These are phyloP conservation scores for Olyra latifolia DNA, from an alignment of 176 grass and related monocot genomes.

Conservation along the genomic window DNA sequence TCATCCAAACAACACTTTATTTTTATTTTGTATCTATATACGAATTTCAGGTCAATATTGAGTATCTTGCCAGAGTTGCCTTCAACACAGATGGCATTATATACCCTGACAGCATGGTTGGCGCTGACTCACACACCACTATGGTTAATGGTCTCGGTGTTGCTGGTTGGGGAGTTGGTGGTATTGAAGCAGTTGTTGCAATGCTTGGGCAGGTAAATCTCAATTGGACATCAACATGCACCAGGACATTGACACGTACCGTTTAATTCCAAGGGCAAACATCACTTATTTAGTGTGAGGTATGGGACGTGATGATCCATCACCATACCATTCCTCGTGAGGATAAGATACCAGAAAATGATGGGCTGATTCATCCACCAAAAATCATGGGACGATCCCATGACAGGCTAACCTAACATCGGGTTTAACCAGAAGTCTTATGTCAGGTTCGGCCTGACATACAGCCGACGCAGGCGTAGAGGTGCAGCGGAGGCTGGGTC, in stretches of 20 bases:
- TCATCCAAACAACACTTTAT: background rate
- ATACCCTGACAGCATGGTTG: constrained; percentile 75
- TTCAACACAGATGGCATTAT: constrained; percentile 66
- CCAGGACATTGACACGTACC: background rate
- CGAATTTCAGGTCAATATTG: constrained; percentile 66
- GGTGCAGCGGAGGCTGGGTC: too few species aligned
- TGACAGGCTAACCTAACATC: background rate
- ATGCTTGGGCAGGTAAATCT: constrained; percentile 88
- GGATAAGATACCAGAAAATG: constrained; percentile 10
- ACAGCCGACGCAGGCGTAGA: too few species aligned
- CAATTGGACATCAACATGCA: background rate
- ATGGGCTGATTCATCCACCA: background rate
- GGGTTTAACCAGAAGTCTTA: background rate
- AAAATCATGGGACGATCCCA: background rate
- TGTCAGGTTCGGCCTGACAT: too few species aligned
- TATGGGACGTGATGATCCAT: background rate
- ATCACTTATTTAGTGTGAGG: background rate
- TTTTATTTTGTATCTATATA: constrained; percentile 10
- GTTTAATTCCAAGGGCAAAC: background rate
- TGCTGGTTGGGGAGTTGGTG: constrained; percentile 93
- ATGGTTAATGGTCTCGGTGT: constrained; percentile 84
- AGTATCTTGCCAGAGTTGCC: constrained; percentile 81
- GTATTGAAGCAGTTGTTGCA: constrained; percentile 77
- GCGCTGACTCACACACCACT: constrained; percentile 84
- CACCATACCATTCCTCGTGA: background rate